A percentile compares a stretch with the other conserved stretches of the same genome.
phyloP scores from a whole-genome alignment of 352 stramenopile species.

The Phytophthora tentaculata region DNA sequence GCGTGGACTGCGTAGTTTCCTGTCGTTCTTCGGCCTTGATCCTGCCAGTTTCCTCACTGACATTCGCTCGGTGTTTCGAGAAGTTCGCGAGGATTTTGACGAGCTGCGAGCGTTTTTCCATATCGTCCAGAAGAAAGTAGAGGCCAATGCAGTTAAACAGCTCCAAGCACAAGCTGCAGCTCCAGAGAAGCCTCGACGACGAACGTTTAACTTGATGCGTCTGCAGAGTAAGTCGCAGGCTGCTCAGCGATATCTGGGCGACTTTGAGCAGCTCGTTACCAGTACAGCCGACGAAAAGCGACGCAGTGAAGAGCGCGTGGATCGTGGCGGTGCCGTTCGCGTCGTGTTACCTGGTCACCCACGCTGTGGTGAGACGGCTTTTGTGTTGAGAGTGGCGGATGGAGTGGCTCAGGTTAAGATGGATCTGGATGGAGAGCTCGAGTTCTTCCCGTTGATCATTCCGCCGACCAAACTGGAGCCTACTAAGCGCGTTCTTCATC shows the following conservation, averaged over 20 bases:
- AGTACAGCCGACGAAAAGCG: constrained; percentile 49
- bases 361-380: constrained; percentile 78
- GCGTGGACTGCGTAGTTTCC: constrained; percentile 62
- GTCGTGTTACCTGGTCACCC: constrained; percentile 80
- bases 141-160: constrained; percentile 40
- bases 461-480: constrained; percentile 65
- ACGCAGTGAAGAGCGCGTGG: constrained; percentile 43
- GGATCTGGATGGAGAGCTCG: constrained; percentile 77
- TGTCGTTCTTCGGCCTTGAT: constrained; percentile 82
- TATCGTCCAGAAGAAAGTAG: constrained; percentile 61
- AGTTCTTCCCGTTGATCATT: constrained; percentile 77
- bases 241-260: constrained; percentile 59
- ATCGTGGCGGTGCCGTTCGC: constrained; percentile 62
- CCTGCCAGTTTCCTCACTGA: constrained; percentile 79
- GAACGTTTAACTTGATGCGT: constrained; percentile 24
- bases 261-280: constrained; percentile 66
- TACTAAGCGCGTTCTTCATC: constrained; percentile 61
- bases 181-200: constrained; percentile 19
- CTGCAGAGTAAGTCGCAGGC: constrained; percentile 53
- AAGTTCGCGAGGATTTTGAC: constrained; percentile 77
- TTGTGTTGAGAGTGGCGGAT: constrained; percentile 68
- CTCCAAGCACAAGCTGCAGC: constrained; percentile 12
- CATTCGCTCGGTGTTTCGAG: constrained; percentile 59
- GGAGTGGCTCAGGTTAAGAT: constrained; percentile 81
- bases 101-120: constrained; percentile 68